A percentile compares a stretch with the other conserved stretches of the same genome.
These are phyloP conservation scores for Stramenopiles sp. DNA, from an alignment of 352 stramenopile genomes.

Conservation along the genomic window DNA sequence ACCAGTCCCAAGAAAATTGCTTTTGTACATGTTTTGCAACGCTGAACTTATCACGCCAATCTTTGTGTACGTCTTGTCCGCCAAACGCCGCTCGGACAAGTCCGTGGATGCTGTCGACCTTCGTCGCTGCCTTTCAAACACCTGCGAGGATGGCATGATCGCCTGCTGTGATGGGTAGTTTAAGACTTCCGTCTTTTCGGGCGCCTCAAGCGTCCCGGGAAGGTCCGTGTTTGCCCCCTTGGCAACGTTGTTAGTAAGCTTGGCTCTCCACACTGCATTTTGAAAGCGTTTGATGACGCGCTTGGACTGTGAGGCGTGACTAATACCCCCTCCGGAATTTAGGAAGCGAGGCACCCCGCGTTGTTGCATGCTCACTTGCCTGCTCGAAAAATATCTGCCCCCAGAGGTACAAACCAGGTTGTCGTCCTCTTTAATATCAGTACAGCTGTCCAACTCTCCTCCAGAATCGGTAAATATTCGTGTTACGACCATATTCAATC, in stretches of 20 bases:
- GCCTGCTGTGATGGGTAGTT: not conserved
- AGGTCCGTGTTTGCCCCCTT: not conserved
- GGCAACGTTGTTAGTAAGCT: not conserved
- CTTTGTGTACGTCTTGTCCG: no score
- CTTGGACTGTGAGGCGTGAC: not conserved
- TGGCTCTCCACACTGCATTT: not conserved
- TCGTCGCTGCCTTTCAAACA: not conserved
- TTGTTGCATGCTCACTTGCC: not conserved
- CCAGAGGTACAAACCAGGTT: not conserved
- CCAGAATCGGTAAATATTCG: not conserved
- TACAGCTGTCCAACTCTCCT: not conserved
- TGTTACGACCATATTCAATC: not conserved
- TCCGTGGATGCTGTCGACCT: not conserved
- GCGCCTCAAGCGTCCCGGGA: no score
- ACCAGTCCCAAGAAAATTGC: not conserved
- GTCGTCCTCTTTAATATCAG: not conserved
- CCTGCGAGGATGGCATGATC: not conserved
- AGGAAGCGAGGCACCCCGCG: not conserved
- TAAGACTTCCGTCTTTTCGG: no score
- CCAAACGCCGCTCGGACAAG: not conserved
- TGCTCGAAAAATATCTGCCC: not conserved
- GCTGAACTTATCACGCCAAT: no score
- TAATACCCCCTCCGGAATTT: not conserved
- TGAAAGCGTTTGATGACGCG: not conserved
- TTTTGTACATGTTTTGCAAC: not conserved